Evolutionary conservation across 495 filamentous ascomycete genomes (phyloP), one percentile per base, ranked within the genome.

Genomic region (Haplographium delicatum): DNA sequence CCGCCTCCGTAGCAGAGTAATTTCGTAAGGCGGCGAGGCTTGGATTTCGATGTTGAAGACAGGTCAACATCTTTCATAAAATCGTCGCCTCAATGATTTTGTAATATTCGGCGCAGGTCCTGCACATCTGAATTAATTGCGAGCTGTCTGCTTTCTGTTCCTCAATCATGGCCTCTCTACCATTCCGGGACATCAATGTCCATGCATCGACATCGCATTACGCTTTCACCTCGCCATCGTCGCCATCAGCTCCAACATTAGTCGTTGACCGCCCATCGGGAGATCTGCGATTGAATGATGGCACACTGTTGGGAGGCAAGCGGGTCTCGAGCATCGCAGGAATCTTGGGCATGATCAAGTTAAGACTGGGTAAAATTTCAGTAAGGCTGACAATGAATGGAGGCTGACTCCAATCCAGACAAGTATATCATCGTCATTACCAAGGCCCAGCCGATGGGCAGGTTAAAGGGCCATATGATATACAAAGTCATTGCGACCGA

Each of bases 381-480:
- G 4, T 6, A 25, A 30, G 4, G 26, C 30, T 10, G n/a, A 16
- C 6, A 1, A 16, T 27, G 15, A 15, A 2, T 16, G 10, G 34
- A 30, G 44, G 28, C 31, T 37, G 20, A 48, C 9, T 4, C 19
- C 44, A 19, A 42, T 31, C 5, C 57, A 96, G 93, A 97, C 70
- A 96, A 93, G 68, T 98, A 98, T 71, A 83, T 94, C 59, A 89
- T 98, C 59, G 78, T 91, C 62, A 96, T 98, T 65, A 96, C 89
- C 44, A 97, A 96, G 69, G 85, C 89, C 22, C 80, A 90, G 66
- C 88, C 88, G 16, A 81, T 98, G 68, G 93, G 93, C 23, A 80
- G 89, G 20, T 74, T 98, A 33, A 89, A 86, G 61, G 93, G 94
- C 16, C 88, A 96, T 60, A 89, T 88, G 78, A 80, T 97, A 9